Conservation (phyloP, 768 basidiomycete genomes). For the Coprinellus micaceus region DNA sequence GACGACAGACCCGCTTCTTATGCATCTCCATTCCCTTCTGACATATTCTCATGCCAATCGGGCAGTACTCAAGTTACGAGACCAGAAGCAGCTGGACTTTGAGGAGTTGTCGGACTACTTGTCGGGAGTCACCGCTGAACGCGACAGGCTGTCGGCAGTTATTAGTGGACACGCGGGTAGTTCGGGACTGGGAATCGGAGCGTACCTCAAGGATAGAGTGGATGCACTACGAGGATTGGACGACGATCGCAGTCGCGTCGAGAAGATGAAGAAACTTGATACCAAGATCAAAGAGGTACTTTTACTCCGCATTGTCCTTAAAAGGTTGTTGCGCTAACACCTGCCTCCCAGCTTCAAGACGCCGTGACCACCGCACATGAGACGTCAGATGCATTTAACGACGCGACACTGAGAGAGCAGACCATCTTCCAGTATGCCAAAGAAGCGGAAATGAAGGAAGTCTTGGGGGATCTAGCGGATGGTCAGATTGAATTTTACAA, state of each 20-base stretch:
- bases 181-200: conserved; percentile 77
- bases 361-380: conserved; percentile 94
- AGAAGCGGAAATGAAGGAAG: conserved; percentile 95
- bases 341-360: conserved; percentile 73
- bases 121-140: conserved; percentile 86
- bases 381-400: conserved; percentile 94
- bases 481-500: conserved; percentile 96
- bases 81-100: conserved; percentile 98
- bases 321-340: conserved; percentile 5
- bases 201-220: conserved; percentile 89
- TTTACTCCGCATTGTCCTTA: not conserved
- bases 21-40: conserved; percentile 87
- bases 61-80: conserved; percentile 90
- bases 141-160: conserved; percentile 87
- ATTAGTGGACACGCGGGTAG: conserved; percentile 87
- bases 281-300: conserved; percentile 91
- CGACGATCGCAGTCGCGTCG: conserved; percentile 88
- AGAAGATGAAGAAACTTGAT: conserved; percentile 91
- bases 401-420: conserved; percentile 91
- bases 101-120: conserved; percentile 96
- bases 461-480: conserved; percentile 84
- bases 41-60: conserved; percentile 92
- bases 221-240: conserved; percentile 90
- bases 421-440: conserved; percentile 86
- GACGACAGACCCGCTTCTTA: conserved; percentile 88